phyloP scores from a whole-genome alignment of 2,329 filamentous ascomycete species.

The Paracoccidioides lutzii region DNA sequence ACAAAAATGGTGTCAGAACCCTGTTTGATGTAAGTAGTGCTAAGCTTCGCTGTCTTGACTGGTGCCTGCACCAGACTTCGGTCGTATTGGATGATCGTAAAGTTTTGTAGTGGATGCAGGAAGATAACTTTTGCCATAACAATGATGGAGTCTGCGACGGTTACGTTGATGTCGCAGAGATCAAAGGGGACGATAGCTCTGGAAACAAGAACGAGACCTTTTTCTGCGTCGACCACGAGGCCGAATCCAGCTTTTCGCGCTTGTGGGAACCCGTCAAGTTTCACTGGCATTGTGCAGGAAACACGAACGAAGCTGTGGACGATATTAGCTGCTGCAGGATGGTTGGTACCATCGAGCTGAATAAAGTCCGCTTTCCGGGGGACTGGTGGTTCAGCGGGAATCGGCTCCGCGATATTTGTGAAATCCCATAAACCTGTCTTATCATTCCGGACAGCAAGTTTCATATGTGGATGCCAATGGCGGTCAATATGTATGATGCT shows the following conservation, averaged over 20 bases:
- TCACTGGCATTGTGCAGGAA: constrained; percentile 83
- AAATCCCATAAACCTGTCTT: constrained; percentile 90
- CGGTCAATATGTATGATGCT: constrained; percentile 85
- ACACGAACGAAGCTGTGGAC: constrained; percentile 92
- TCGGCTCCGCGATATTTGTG: constrained; percentile 63
- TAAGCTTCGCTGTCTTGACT: constrained; percentile 76
- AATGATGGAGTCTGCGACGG: constrained; percentile 91
- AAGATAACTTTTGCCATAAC: constrained; percentile 91
- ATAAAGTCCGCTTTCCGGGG: constrained; percentile 80
- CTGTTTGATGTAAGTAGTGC: constrained; percentile 71
- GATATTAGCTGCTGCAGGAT: constrained; percentile 82
- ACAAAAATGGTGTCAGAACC: constrained; percentile 92
- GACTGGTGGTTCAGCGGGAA: constrained; percentile 60
- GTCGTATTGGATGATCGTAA: constrained; percentile 90
- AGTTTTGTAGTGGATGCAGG: constrained; percentile 92
- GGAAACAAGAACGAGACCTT: constrained; percentile 88
- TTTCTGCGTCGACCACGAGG: constrained; percentile 90
- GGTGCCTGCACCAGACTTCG: constrained; percentile 85
- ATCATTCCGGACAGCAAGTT: constrained; percentile 82
- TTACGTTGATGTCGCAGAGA: constrained; percentile 89
- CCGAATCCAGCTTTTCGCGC: constrained; percentile 92
- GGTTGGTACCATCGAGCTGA: constrained; percentile 72
- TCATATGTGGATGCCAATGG: constrained; percentile 94
- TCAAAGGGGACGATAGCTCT: constrained; percentile 91
- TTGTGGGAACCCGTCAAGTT: constrained; percentile 94